phyloP scores from a whole-genome alignment of 2,329 filamentous ascomycete species.

The Cladosporium sp. region DNA sequence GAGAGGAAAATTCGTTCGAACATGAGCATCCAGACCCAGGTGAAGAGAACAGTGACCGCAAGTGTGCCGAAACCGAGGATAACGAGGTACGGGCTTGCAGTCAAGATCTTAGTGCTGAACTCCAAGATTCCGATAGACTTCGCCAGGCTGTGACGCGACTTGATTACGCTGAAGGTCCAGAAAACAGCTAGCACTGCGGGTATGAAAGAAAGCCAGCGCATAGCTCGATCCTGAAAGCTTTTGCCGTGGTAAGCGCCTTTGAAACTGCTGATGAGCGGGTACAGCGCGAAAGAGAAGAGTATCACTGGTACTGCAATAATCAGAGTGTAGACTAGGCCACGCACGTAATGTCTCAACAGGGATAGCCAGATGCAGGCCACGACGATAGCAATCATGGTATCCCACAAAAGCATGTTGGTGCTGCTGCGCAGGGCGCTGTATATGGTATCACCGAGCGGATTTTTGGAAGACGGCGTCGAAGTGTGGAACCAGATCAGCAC shows the following conservation, averaged over 20 bases:
- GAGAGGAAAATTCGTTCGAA: slow-evolving; percentile 93
- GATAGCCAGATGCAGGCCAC: slow-evolving; percentile 91
- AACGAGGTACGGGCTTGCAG: slow-evolving; percentile 79
- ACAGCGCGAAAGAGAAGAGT: slow-evolving; percentile 84
- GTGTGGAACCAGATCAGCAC: slow-evolving; percentile 90
- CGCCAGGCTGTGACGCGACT: slow-evolving; percentile 75
- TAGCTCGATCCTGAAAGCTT: slow-evolving; percentile 79
- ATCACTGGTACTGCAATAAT: slow-evolving; percentile 82
- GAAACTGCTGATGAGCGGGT: slow-evolving; percentile 87
- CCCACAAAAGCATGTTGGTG: slow-evolving; percentile 84
- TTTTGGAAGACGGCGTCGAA: slow-evolving; percentile 65
- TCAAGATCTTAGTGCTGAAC: slow-evolving; percentile 84
- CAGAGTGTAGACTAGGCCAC: slow-evolving; percentile 77
- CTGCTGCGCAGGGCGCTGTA: slow-evolving; percentile 86
- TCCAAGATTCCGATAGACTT: slow-evolving; percentile 87
- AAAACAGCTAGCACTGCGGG: slow-evolving; percentile 71
- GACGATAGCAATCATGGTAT: slow-evolving; percentile 85
- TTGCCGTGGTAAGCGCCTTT: slow-evolving; percentile 72
- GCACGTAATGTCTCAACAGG: slow-evolving; percentile 81
- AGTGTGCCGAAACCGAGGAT: slow-evolving; percentile 80
- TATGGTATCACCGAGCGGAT: slow-evolving; percentile 84
- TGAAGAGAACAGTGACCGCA: slow-evolving; percentile 77
- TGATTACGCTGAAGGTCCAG: slow-evolving; percentile 82
- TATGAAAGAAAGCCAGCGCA: slow-evolving; percentile 82
- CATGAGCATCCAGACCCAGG: slow-evolving; percentile 95